phyloP scores from a whole-genome alignment of 257 asterid genomes.

The Coffea canephora region DNA sequence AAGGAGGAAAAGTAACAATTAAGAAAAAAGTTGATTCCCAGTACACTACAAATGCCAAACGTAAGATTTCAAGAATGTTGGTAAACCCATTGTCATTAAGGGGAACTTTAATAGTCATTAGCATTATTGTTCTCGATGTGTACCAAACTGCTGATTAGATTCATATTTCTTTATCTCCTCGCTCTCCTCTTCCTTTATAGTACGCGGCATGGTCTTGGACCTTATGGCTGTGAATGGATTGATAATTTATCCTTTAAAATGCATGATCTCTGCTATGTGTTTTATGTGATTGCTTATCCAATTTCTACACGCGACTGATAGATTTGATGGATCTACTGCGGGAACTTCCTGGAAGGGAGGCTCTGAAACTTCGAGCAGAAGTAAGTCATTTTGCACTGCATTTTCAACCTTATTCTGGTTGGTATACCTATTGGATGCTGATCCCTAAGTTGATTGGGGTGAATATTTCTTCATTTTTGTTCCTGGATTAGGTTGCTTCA shows the following conservation, averaged over 20 bases:
- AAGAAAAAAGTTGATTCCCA: no score
- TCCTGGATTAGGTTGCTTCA: conserved; percentile 72
- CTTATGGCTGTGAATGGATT: not conserved
- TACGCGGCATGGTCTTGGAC: not conserved
- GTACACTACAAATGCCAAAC: no score
- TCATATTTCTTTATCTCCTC: not conserved
- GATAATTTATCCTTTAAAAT: not conserved
- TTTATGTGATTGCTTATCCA: conserved; percentile 5
- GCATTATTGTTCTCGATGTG: no score
- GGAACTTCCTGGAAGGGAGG: conserved; percentile 88
- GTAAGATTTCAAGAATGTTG: no score
- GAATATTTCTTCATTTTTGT: conserved; percentile 7
- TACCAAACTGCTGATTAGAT: not conserved
- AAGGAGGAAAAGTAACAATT: no score
- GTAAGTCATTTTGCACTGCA: conserved; percentile 40
- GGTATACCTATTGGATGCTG: not conserved
- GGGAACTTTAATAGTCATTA: no score
- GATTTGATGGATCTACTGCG: conserved; percentile 85
- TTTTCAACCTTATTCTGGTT: conserved; percentile 5
- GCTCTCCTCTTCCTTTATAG: not conserved
- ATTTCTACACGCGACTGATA: conserved; percentile 14
- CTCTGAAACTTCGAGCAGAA: conserved; percentile 85
- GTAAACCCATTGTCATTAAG: no score
- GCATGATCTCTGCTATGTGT: not conserved
- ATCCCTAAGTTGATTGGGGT: not conserved